Evolutionary conservation across 257 asterid species (phyloP).

Genomic region (Ilex aquifolium): DNA sequence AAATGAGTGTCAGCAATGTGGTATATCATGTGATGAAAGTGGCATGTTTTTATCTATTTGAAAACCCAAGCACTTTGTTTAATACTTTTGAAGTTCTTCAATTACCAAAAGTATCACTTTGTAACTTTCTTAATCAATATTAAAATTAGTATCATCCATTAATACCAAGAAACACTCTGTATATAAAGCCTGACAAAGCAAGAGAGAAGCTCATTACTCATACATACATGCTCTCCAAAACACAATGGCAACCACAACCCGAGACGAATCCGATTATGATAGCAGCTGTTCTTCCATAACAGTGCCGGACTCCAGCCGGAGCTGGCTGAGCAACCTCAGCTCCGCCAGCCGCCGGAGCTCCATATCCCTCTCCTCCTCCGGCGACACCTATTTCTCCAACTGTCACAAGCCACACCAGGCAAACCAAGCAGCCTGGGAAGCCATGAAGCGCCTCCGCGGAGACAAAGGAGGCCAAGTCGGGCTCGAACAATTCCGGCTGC

Average conservation of each 20-base stretch:
- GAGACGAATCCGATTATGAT: conserved; percentile 40
- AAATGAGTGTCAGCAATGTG: background rate
- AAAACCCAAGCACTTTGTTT: background rate
- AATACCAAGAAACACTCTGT: background rate
- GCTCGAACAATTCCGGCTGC: conserved; percentile 36
- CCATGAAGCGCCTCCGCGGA: conserved; percentile 29
- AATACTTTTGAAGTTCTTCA: conserved; percentile 8
- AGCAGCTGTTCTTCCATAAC: conserved; percentile 42
- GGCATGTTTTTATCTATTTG: conserved; percentile 1
- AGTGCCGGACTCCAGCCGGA: conserved; percentile 41
- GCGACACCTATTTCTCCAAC: conserved; percentile 10
- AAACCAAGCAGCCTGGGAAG: conserved; percentile 40
- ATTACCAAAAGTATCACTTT: conserved; percentile 20
- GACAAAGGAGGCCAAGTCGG: conserved; percentile 41
- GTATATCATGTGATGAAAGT: conserved; percentile 21
- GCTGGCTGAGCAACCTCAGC: conserved; percentile 44
- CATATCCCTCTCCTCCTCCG: conserved; percentile 14
- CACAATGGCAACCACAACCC: conserved; percentile 34
- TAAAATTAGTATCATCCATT: no score
- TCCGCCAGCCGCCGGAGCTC: conserved; percentile 39
- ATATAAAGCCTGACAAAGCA: conserved; percentile 24
- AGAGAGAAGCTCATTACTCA: background rate
- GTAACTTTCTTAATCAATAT: conserved; percentile 19
- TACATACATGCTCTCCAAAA: conserved; percentile 21
- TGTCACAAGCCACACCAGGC: conserved; percentile 40